Evolutionary conservation across 2,329 filamentous ascomycete species (phyloP).

Genomic region (Colletotrichum acutatum): DNA sequence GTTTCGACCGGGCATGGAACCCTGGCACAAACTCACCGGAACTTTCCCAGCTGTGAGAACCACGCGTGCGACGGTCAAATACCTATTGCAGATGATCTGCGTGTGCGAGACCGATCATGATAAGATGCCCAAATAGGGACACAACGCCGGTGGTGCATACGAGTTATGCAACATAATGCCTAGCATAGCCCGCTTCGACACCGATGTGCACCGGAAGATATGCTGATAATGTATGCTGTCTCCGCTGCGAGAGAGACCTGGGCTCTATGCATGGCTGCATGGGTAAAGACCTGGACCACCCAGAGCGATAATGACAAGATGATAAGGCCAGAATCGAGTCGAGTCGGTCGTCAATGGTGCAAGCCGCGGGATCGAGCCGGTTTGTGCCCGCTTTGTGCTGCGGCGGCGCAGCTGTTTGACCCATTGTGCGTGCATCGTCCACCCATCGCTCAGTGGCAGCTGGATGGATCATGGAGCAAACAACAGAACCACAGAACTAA

Average conservation of each 20-base stretch:
- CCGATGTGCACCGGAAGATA: constrained; percentile 24
- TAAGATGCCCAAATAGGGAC: constrained; percentile 34
- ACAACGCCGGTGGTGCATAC: constrained; percentile 24
- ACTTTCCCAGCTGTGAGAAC: constrained; percentile 21
- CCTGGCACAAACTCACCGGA: constrained; percentile 18
- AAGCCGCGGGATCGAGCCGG: constrained; percentile 30
- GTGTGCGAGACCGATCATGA: constrained; percentile 28
- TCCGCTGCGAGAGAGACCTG: constrained; percentile 12
- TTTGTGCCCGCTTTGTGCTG: constrained; percentile 34
- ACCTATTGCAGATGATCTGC: constrained; percentile 20
- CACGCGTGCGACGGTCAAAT: constrained; percentile 14
- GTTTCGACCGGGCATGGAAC: constrained; percentile 14
- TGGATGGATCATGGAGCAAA: constrained; percentile 12
- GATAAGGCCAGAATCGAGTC: constrained; percentile 27
- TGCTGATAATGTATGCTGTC: constrained; percentile 23
- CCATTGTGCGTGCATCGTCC: constrained; percentile 19
- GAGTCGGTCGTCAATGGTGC: constrained; percentile 21
- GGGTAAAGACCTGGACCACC: constrained; percentile 6
- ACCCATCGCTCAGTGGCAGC: constrained; percentile 22
- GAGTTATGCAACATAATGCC: constrained; percentile 36
- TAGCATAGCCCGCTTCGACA: constrained; percentile 29
- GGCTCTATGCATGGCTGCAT: constrained; percentile 12
- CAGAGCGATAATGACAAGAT: constrained; percentile 23
- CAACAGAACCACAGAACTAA: constrained; percentile 17
- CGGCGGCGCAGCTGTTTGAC: constrained; percentile 31